Base-by-base conservation (phyloP, 1,284 basidiomycete genomes). In the Earliella scabrosa region DNA sequence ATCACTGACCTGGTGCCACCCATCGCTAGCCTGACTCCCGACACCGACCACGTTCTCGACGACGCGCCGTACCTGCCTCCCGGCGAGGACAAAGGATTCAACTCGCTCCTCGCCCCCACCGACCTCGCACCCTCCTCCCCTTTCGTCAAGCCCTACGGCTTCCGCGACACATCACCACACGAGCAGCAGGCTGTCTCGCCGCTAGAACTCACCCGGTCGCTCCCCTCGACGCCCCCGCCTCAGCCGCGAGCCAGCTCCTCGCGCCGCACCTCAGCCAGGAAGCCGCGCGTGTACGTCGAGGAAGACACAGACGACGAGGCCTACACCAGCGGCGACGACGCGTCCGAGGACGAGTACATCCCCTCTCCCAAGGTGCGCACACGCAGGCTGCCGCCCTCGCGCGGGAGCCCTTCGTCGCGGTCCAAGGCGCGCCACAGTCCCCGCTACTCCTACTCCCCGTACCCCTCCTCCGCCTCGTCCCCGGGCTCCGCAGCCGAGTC, bases 321-420 rank as follows among this genome's bases (percentile, higher is more conserved):
- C 31, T 41, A 52, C 52, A 50, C 53, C 29, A 61, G 60, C 55
- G 56, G 51, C 39, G 56, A 51, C 56, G 60, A 55, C 44, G 54
- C 49, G 29, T 61, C 60, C 23, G 60, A 61, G 34, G 60, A 62
- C 52, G 60, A 62, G 52, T 62, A 62, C 50, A 47, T 56, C 7
- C 59, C 59, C 16, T 60, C 59, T 9, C 59, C 59, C 32, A 49
- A 52, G 49, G 27, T 40, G 48, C 32, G 48, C 52, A 23, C 59
- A 11, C 62, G 59, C 34, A 59, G 54, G 41, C 61, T 52, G 9
- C 36, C 47, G 18, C 45, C 44, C 18, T 36, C 54, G 16, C 32
- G 45, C 32, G 13, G 39, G 27, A 44, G 45, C 39, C 26, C 24
- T 24, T 45, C 47, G 45, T 26, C 45, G n/a, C 56, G 46, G n/a